These are phyloP conservation scores for Boletus pseudopeckii DNA, from an alignment of 768 basidiomycete genomes.

Conservation along the genomic window DNA sequence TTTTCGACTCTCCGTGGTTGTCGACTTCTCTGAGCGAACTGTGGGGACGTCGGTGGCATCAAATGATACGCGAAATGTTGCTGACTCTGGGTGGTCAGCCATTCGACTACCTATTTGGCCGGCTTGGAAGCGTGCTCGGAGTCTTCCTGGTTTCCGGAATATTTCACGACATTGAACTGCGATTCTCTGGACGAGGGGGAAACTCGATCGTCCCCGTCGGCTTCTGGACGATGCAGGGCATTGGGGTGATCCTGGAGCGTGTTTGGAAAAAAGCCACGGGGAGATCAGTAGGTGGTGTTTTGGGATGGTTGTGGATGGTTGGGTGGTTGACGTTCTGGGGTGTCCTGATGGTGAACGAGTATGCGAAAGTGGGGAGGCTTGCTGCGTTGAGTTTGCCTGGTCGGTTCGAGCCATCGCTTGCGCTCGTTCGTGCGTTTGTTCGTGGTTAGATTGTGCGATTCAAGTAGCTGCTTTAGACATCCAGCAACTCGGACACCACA, in stretches of 20 bases:
- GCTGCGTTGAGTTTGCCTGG: conserved; percentile 7
- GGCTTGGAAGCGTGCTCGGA: conserved; percentile 48
- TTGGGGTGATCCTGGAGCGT: conserved; percentile 50
- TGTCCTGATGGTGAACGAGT: conserved; percentile 42
- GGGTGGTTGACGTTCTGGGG: conserved; percentile 49
- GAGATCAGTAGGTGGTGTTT: conserved; percentile 40
- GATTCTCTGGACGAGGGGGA: conserved; percentile 50
- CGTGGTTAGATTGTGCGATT: background rate
- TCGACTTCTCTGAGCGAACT: conserved; percentile 57
- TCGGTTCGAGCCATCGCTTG: conserved; percentile 13
- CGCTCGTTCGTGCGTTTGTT: conserved; percentile 26
- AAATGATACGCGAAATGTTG: conserved; percentile 58
- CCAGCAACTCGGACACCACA: no score
- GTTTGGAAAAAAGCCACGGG: conserved; percentile 43
- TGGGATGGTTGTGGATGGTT: conserved; percentile 50
- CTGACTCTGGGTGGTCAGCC: conserved; percentile 48
- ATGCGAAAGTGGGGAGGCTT: conserved; percentile 16
- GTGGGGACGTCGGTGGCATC: conserved; percentile 68
- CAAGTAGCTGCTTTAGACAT: background rate
- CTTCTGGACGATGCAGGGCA: conserved; percentile 57
- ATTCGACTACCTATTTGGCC: conserved; percentile 43
- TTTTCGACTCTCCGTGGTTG: conserved; percentile 56
- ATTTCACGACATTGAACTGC: conserved; percentile 53
- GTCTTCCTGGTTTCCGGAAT: conserved; percentile 57
- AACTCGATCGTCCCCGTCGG: conserved; percentile 40